Percentiles rank a stretch among this genome's conserved stretches.
These are phyloP conservation scores for Warburgia ugandensis DNA, from an alignment of 164 flowering plant genomes.

Conservation along the genomic window DNA sequence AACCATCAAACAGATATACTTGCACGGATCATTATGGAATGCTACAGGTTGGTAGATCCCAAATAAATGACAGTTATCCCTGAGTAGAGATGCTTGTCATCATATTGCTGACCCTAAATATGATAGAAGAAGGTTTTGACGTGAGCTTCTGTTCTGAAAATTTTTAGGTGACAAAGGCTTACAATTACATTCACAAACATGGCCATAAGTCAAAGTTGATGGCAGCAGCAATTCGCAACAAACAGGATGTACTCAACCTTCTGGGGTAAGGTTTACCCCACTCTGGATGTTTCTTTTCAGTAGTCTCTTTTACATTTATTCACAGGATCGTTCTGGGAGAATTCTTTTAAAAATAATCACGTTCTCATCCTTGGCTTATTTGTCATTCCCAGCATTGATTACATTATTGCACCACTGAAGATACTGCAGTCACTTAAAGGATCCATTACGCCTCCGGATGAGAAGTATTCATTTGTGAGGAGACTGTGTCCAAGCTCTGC, in stretches of 20 bases:
- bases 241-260: constrained; percentile 89
- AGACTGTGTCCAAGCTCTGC: constrained; percentile 74
- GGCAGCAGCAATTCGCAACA: constrained; percentile 98
- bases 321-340: neutral
- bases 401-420: constrained; percentile 87
- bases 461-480: constrained; percentile 74
- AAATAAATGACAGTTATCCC: no score
- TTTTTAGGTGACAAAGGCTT: constrained; percentile 76
- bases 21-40: no score
- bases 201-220: constrained; percentile 90
- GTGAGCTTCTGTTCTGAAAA: neutral
- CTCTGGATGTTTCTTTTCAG: neutral
- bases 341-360: neutral
- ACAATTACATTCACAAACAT: constrained; percentile 90
- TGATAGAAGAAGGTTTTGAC: neutral
- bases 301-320: no score
- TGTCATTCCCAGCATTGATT: constrained; percentile 65
- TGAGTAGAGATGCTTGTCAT: neutral
- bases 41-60: no score
- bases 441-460: constrained; percentile 62
- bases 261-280: constrained; percentile 50
- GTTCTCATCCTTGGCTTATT: constrained; percentile 2
- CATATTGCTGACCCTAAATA: neutral
- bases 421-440: constrained; percentile 88
- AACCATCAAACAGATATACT: no score